Evolutionary conservation across 139 green algal genomes (phyloP).

Genomic region (Coccomyxa sp.): DNA sequence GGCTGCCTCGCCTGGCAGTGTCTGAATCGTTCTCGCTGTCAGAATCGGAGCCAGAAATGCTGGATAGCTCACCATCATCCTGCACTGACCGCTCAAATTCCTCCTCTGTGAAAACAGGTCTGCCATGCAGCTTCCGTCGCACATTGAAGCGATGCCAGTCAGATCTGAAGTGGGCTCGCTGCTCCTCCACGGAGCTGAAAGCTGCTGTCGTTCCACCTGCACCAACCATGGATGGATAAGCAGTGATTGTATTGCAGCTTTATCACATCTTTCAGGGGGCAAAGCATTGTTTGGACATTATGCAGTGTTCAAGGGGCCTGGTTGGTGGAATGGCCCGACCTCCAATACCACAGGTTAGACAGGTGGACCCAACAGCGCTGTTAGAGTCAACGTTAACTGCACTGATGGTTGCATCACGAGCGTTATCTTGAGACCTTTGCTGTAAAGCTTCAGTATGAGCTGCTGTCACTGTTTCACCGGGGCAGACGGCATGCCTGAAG

Average conservation of each 20-base stretch:
- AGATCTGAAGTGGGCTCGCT: slow-evolving; percentile 78
- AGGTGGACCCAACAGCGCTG: slow-evolving; percentile 38
- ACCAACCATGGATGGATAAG: slow-evolving; percentile 1
- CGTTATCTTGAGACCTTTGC: too few relatives aligned
- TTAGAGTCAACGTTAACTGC: background rate
- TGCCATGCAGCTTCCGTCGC: slow-evolving; percentile 54
- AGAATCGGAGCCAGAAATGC: slow-evolving; percentile 63
- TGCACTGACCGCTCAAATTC: slow-evolving; percentile 58
- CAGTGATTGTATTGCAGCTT: too few relatives aligned
- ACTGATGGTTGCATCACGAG: too few relatives aligned
- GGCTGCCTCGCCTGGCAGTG: too few relatives aligned
- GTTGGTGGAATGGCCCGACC: background rate
- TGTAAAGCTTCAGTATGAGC: too few relatives aligned
- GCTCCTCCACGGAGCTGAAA: slow-evolving; percentile 54
- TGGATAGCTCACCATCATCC: slow-evolving; percentile 48
- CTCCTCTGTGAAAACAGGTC: slow-evolving; percentile 47
- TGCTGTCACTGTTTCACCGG: background rate
- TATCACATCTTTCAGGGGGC: too few relatives aligned
- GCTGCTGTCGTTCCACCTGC: slow-evolving; percentile 10
- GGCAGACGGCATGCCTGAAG: background rate
- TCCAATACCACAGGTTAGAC: slow-evolving; percentile 62
- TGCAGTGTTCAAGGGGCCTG: too few relatives aligned
- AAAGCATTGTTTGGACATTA: too few relatives aligned
- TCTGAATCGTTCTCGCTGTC: slow-evolving; percentile 27
- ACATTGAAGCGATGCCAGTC: slow-evolving; percentile 92